Conservation (phyloP, 352 stramenopile genomes). For the Phytopythium kandeliae region DNA sequence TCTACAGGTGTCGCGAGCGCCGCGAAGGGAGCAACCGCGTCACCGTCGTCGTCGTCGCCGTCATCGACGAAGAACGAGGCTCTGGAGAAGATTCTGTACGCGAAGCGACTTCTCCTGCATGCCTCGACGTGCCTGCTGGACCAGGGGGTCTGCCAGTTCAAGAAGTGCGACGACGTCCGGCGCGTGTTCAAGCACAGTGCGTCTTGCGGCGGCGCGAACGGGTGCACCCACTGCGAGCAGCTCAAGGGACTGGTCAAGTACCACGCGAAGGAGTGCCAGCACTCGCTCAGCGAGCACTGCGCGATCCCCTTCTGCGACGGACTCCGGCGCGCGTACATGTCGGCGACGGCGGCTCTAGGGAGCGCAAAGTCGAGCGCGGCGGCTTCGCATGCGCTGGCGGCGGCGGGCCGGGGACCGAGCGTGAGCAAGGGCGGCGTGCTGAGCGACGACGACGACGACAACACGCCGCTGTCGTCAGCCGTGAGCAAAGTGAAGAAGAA, state of each 20-base stretch:
- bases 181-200: conserved; percentile 84
- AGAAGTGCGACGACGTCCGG: conserved; percentile 82
- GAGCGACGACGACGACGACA: conserved; percentile 68
- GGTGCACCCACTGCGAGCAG: conserved; percentile 77
- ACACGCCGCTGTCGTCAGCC: conserved; percentile 60
- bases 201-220: conserved; percentile 58
- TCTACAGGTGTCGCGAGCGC: background rate
- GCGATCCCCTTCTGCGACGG: conserved; percentile 82
- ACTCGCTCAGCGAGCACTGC: conserved; percentile 60
- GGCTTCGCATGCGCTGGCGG: conserved; percentile 14
- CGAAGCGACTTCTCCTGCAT: conserved; percentile 75
- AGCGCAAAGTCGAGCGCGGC: conserved; percentile 25
- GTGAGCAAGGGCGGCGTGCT: conserved; percentile 8
- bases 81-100: conserved; percentile 81
- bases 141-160: conserved; percentile 70
- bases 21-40: background rate
- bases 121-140: conserved; percentile 55
- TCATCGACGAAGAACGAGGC: conserved; percentile 44
- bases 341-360: conserved; percentile 27
- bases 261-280: conserved; percentile 69
- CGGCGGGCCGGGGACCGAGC: conserved; percentile 4
- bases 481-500: conserved; percentile 63
- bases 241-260: conserved; percentile 82
- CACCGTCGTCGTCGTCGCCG: conserved; percentile 18
- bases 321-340: conserved; percentile 52